Evolutionary conservation across 2,329 filamentous ascomycete species (phyloP).

Genomic region (Colletotrichum viniferum): DNA sequence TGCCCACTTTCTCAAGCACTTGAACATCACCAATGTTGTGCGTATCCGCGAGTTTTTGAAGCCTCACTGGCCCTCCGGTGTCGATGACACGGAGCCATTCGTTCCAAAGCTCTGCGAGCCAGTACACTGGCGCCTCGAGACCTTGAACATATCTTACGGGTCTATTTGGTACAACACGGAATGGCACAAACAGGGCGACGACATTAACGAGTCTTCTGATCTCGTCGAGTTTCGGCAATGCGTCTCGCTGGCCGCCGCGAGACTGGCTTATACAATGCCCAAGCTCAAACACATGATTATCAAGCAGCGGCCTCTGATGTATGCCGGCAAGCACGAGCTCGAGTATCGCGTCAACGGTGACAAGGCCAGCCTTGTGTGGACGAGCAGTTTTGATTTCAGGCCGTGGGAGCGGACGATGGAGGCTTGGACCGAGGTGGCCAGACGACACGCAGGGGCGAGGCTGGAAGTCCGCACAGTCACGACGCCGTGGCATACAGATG

Average conservation of each 20-base stretch:
- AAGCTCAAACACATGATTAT: constrained; percentile 22
- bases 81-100: constrained; percentile 18
- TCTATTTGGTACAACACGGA: constrained; percentile 24
- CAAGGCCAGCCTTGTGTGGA: constrained; percentile 17
- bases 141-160: constrained; percentile 23
- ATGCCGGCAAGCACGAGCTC: constrained; percentile 26
- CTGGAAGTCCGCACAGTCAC: background rate
- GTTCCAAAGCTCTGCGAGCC: background rate
- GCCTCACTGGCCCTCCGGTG: constrained; percentile 21
- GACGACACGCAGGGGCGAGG: constrained; percentile 2
- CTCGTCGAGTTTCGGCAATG: constrained; percentile 24
- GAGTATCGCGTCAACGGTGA: constrained; percentile 14
- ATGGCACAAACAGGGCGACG: constrained; percentile 23
- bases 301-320: constrained; percentile 27
- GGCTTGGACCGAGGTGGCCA: constrained; percentile 26
- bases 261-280: constrained; percentile 26
- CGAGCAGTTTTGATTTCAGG: constrained; percentile 25
- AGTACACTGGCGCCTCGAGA: constrained; percentile 14
- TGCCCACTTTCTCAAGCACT: constrained; percentile 16
- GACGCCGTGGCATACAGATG: constrained; percentile 5
- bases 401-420: constrained; percentile 25
- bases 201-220: constrained; percentile 24
- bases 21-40: constrained; percentile 23
- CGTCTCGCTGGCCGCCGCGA: constrained; percentile 24
- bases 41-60: constrained; percentile 23